These are phyloP conservation scores for Ceratobasidium sp. DNA, from an alignment of 1,284 basidiomycete species.

Conservation along the genomic window DNA sequence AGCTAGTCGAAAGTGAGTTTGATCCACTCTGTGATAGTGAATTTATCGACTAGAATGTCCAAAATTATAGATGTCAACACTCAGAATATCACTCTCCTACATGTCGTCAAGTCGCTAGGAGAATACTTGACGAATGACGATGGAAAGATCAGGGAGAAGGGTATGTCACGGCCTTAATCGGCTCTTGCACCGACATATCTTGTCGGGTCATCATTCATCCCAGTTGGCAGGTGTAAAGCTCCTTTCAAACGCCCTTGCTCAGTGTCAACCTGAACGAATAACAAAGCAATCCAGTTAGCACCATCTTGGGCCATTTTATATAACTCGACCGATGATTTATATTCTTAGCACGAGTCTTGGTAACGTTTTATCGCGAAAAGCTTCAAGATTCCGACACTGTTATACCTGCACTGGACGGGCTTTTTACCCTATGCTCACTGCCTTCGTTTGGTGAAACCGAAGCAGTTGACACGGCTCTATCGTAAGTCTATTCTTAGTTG, in stretches of 20 bases:
- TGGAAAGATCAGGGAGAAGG: conserved; percentile 80
- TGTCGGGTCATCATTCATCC: not conserved
- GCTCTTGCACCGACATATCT: not conserved
- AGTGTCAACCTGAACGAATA: conserved; percentile 71
- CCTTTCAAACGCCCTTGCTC: conserved; percentile 71
- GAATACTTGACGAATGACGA: conserved; percentile 90
- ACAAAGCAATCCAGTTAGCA: conserved; percentile 83
- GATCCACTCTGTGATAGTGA: conserved; percentile 43
- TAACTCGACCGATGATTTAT: no score
- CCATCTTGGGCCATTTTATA: conserved; percentile 39
- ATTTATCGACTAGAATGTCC: conserved; percentile 19
- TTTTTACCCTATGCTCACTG: conserved; percentile 73
- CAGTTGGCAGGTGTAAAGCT: conserved; percentile 73
- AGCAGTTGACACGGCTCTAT: conserved; percentile 71
- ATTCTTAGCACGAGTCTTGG: conserved; percentile 77
- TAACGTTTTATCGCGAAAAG: conserved; percentile 86
- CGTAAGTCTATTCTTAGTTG: conserved; percentile 61
- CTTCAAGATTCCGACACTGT: conserved; percentile 86
- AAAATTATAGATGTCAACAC: conserved; percentile 68
- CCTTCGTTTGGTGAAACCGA: conserved; percentile 78
- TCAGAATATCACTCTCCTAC: conserved; percentile 72
- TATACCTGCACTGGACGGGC: conserved; percentile 78
- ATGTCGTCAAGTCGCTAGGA: conserved; percentile 87
- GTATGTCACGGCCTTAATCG: conserved; percentile 58
- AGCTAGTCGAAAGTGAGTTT: conserved; percentile 67